phyloP scores from a whole-genome alignment of 768 basidiomycete species.

The Lactarius indigo region DNA sequence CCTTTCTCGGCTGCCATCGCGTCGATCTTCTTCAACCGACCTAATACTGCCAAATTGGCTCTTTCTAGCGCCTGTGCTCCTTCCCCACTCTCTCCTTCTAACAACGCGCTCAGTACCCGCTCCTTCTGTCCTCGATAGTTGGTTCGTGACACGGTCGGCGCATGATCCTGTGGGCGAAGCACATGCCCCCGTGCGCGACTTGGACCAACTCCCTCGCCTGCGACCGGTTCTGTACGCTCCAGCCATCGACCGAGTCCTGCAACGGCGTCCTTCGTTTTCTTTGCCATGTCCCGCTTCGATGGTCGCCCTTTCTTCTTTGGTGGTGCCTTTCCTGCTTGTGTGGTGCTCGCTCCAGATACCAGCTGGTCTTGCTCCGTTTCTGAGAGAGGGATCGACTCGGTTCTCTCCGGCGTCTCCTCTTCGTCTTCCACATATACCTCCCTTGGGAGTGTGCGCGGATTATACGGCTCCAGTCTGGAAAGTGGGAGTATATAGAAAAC shows the following conservation, averaged over 20 bases:
- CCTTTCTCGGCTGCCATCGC: conserved; percentile 41
- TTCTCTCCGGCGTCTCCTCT: neutral
- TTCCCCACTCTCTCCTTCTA: conserved; percentile 14
- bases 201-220: neutral
- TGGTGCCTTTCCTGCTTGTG: conserved; percentile 2
- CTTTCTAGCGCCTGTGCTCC: conserved; percentile 36
- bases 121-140: conserved; percentile 46
- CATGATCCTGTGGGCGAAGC: conserved; percentile 11
- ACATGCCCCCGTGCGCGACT: conserved; percentile 17
- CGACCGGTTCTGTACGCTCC: conserved; percentile 21
- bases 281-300: conserved; percentile 23
- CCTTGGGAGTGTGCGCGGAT: conserved; percentile 65
- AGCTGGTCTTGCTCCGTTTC: neutral
- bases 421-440: conserved; percentile 53
- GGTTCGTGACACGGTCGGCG: conserved; percentile 35
- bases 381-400: neutral
- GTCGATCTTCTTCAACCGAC: conserved; percentile 52
- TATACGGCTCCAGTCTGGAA: conserved; percentile 46
- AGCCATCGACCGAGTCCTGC: conserved; percentile 68
- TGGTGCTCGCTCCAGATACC: neutral
- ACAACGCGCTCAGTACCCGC: conserved; percentile 38
- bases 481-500: conserved; percentile 61
- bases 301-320: conserved; percentile 27
- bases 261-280: conserved; percentile 29
- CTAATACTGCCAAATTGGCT: conserved; percentile 48